Conservation (phyloP, 306 rosid species). For the Erythrophleum fordii region DNA sequence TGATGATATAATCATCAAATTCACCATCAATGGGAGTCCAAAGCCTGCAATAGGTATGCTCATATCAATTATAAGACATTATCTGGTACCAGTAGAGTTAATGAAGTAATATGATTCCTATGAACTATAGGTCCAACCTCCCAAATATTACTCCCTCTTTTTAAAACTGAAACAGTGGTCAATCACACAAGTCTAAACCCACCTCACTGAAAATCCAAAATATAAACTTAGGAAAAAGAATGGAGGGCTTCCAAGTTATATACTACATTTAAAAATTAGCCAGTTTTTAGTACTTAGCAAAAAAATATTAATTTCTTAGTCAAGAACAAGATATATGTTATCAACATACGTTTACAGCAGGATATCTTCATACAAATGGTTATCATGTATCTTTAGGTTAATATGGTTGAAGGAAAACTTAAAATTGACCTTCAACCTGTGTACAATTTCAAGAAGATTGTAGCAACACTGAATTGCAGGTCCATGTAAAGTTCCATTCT, state of each 20-base stretch:
- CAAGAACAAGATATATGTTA: background rate
- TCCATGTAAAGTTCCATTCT: constrained; percentile 89
- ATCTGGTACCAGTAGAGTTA: background rate
- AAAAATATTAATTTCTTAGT: background rate
- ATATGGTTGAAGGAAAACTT: constrained; percentile 9
- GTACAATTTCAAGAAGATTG: constrained; percentile 86
- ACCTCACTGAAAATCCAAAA: constrained; percentile 33
- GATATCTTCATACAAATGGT: constrained; percentile 23
- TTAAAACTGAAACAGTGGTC: constrained; percentile 26
- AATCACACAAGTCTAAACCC: constrained; percentile 15
- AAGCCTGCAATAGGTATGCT: constrained; percentile 53
- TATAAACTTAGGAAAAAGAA: constrained; percentile 17
- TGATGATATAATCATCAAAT: constrained; percentile 94
- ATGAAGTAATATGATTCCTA: constrained; percentile 10
- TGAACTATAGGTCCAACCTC: constrained; percentile 13
- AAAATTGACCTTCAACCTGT: constrained; percentile 56
- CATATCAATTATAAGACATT: constrained; percentile 25
- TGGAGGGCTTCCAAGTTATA: background rate
- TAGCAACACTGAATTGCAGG: constrained; percentile 95
- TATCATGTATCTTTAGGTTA: constrained; percentile 9
- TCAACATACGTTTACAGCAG: constrained; percentile 9
- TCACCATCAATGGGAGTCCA: constrained; percentile 97
- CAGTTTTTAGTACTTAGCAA: background rate
- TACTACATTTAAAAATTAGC: background rate
- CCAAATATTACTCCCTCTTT: background rate